A percentile compares a stretch with the other conserved stretches of the same genome.
phyloP scores from a whole-genome alignment of 2,329 filamentous ascomycete species.

The Diaporthe aspalathi region DNA sequence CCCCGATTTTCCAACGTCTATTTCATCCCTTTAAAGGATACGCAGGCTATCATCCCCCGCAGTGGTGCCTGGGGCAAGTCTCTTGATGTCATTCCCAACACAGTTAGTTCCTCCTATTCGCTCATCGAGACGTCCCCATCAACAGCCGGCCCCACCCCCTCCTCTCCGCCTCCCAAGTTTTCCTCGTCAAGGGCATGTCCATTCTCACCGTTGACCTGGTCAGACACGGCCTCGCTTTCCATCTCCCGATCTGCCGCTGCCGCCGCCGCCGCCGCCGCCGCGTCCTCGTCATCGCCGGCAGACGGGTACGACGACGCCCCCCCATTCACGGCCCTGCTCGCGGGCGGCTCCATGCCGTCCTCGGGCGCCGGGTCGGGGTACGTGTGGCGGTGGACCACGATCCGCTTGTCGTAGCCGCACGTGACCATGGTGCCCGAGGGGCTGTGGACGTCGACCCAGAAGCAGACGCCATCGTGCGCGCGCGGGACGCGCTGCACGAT shows the following conservation, averaged over 20 bases:
- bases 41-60: background rate
- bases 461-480: constrained; percentile 69
- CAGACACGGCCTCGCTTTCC: background rate
- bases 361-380: constrained; percentile 22
- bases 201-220: constrained; percentile 10
- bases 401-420: constrained; percentile 65
- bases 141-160: background rate
- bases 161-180: background rate
- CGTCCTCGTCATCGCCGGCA: background rate
- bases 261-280: background rate
- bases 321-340: background rate
- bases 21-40: background rate
- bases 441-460: constrained; percentile 72
- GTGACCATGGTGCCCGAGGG: constrained; percentile 63
- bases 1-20: background rate
- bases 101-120: background rate
- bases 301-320: no score
- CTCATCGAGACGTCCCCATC: constrained; percentile 14
- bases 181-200: constrained; percentile 13
- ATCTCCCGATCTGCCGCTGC: background rate
- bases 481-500: constrained; percentile 74
- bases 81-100: background rate
- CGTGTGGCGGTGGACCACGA: constrained; percentile 59
- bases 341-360: background rate
- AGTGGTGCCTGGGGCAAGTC: background rate